Evolutionary conservation across 805 yeast species (phyloP), one percentile per base, ranked within the genome.

Genomic region (Ogataea corticis): DNA sequence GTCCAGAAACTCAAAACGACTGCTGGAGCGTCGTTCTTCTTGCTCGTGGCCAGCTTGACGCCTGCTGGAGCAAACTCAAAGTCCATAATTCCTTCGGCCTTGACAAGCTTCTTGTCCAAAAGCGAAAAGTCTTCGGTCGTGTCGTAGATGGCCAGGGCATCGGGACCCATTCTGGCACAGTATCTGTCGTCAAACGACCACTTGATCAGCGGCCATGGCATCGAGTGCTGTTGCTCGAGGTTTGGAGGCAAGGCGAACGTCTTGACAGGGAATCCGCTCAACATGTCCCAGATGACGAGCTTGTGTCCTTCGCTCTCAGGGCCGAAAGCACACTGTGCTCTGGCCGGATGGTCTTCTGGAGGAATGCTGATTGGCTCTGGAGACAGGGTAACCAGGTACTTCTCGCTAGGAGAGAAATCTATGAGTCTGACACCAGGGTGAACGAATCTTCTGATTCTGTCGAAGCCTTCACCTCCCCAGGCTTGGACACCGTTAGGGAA

Each of bases 61-160:
- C 87, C 86, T 18, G 89, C 83, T 49, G 99, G 99, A 21, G 97
- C 90, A 79, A 92, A 94, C 66, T 89, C 95, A 61, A 94, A 94
- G 68, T 91, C 97, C 60, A 81, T 81, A 53, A 94, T 79, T 46
- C 90, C 95, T 18, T 86, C 87, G 55, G 89, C 79, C 68, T 86
- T 87, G 60, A 90, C 73, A 56, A 87, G 72, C 71, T 91, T 91
- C 71, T 86, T 87, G 62, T 90, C 97, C 56, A 92, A 71, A 53
- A 94, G 79, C 50, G 83, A 80, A 80, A 92, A 89, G 40, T 76
- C 72, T 38, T 77, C 71, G 7, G 45, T 81, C 33, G 90, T 74
- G 59, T 92, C 97, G 68, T 92, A 95, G 54, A 94, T 80, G 40
- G 96, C 91, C 56, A 94, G 75, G 29, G 95, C 95, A 51, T 87